Percentiles rank a stretch among this genome's conserved stretches.
Conservation (phyloP, 805 yeast species). For the Candida cerambycidarum region DNA sequence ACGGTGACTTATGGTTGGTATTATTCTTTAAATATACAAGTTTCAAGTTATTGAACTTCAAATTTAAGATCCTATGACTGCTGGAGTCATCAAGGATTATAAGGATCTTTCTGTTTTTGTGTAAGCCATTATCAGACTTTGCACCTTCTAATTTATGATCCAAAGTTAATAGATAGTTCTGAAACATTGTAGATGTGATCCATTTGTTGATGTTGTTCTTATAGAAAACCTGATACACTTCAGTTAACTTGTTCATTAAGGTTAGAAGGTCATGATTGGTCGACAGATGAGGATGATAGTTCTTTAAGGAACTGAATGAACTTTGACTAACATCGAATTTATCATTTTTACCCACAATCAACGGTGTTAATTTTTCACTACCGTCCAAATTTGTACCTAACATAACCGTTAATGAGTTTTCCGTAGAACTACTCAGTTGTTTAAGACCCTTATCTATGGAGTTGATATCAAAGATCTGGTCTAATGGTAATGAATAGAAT, state of each 20-base stretch:
- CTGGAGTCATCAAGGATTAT: constrained; percentile 61
- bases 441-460: constrained; percentile 44
- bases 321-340: constrained; percentile 33
- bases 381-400: constrained; percentile 64
- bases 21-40: constrained; percentile 40
- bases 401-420: constrained; percentile 53
- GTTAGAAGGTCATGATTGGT: constrained; percentile 7
- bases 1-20: constrained; percentile 37
- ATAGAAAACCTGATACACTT: constrained; percentile 51
- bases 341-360: constrained; percentile 60
- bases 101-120: constrained; percentile 50
- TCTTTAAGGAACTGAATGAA: constrained; percentile 13
- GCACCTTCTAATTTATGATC: constrained; percentile 53
- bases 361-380: constrained; percentile 58
- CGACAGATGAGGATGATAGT: constrained; percentile 9
- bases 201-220: constrained; percentile 62
- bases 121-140: constrained; percentile 6
- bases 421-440: constrained; percentile 38
- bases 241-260: constrained; percentile 44
- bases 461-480: constrained; percentile 51
- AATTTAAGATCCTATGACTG: constrained; percentile 53
- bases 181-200: constrained; percentile 62
- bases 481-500: constrained; percentile 60
- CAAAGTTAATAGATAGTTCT: constrained; percentile 58
- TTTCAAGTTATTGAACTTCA: constrained; percentile 36